Evolutionary conservation across 257 asterid species (phyloP), one percentile per base, ranked within the genome.

Genomic region (Nemophila menziesii): DNA sequence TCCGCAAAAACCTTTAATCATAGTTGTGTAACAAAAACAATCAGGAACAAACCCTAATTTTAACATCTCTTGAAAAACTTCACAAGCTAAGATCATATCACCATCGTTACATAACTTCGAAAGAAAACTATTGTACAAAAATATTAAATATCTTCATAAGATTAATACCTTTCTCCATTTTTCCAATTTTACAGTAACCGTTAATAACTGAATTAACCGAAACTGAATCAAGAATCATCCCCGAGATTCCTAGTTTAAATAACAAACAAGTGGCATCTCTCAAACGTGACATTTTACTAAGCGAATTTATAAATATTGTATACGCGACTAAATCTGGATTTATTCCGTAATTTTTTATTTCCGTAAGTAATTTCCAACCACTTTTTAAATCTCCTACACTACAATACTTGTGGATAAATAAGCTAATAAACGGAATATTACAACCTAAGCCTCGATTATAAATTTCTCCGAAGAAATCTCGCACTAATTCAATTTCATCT

Each of bases 1-100:
- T 33, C 51, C 52, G 53, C 66, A 60, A 26, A 51, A 60, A 39
- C 66, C 66, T 45, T 49, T 21, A 14, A 60, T 60, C 44, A 60
- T 60, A 14, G 60, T 27, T 20, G 66, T 60, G 43, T 33, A 46
- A 38, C 45, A 15, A 27, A 20, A 26, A 60, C 54, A 60, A 18
- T 60, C 66, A 7, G 66, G 60, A 27, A 9, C 2, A 2, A 51
- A 46, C 17, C 61, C 61, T 16, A 34, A 26, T 34, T 60, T 51
- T 14, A 43, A 46, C 56, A 60, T 60, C 41, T 60, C 51, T 16
- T 46, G 23, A 9, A 52, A 60, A 33, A 11, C n/a, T 11, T 33
- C 46, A 40, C 22, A 46, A 46, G 66, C 66, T 19, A 48, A 36
- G 16, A 44, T 16, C 55, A 60, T 60, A 41, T 60, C 43, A 14